These are phyloP conservation scores for Balakata baccata DNA, from an alignment of 345 rosid genomes.

Conservation along the genomic window DNA sequence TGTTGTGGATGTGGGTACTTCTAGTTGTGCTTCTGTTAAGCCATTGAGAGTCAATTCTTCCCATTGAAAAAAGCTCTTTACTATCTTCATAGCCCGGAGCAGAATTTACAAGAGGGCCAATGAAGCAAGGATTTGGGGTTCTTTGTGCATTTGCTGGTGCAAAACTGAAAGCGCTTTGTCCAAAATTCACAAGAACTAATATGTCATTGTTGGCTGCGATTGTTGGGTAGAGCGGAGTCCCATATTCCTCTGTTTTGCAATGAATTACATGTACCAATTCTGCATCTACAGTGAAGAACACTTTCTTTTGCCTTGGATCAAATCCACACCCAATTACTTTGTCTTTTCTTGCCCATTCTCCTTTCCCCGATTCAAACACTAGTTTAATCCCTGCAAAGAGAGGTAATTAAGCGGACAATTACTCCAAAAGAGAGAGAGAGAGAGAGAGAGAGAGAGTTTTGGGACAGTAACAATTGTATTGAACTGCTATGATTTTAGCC, in stretches of 20 bases:
- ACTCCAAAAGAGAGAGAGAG: no score
- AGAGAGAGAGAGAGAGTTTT: background rate
- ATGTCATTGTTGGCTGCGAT: slow-evolving; percentile 49
- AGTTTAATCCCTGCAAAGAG: slow-evolving; percentile 26
- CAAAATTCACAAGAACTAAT: slow-evolving; percentile 49
- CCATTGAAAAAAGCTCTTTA: slow-evolving; percentile 83
- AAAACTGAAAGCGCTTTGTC: slow-evolving; percentile 50
- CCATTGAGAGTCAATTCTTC: slow-evolving; percentile 86
- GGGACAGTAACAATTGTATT: no score
- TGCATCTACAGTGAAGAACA: slow-evolving; percentile 53
- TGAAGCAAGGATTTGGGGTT: slow-evolving; percentile 66
- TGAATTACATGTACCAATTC: slow-evolving; percentile 48
- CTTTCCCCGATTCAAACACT: slow-evolving; percentile 44
- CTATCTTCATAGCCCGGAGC: slow-evolving; percentile 64
- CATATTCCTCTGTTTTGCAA: slow-evolving; percentile 57
- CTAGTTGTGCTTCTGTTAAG: slow-evolving; percentile 42
- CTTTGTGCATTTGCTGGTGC: slow-evolving; percentile 50
- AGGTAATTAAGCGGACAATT: no score
- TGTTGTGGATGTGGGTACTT: slow-evolving; percentile 23
- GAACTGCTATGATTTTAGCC: no score
- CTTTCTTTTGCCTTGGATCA: slow-evolving; percentile 58
- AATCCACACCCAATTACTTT: slow-evolving; percentile 67
- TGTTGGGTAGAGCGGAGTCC: slow-evolving; percentile 57
- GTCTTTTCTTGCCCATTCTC: slow-evolving; percentile 46
- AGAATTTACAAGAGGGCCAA: slow-evolving; percentile 44